A percentile compares a stretch with the other conserved stretches of the same genome.
phyloP scores from a whole-genome alignment of 768 basidiomycete species.

The Rhizopogon sp. region DNA sequence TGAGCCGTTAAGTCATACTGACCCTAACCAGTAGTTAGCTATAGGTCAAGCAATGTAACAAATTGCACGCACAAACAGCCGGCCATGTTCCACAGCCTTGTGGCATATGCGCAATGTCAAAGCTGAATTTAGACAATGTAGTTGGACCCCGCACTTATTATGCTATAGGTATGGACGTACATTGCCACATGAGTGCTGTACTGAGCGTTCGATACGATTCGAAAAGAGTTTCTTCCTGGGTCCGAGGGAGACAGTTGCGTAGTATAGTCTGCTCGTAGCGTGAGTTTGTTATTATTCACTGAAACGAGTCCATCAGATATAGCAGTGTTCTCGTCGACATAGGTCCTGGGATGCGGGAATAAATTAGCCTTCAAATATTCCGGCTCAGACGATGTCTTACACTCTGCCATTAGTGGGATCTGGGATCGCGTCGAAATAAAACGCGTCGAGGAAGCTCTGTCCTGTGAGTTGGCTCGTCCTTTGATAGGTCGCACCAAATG shows the following conservation, averaged over 20 bases:
- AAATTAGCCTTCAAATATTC: neutral
- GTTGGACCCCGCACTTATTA: neutral
- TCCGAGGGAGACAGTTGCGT: slow-evolving; percentile 25
- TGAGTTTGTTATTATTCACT: slow-evolving; percentile 37
- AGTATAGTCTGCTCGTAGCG: slow-evolving; percentile 26
- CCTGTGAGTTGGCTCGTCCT: slow-evolving; percentile 42
- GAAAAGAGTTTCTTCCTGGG: slow-evolving; percentile 33
- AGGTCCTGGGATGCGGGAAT: slow-evolving; percentile 26
- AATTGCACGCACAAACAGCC: slow-evolving; percentile 24
- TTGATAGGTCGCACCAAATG: slow-evolving; percentile 41
- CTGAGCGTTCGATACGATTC: slow-evolving; percentile 24
- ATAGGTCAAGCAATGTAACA: neutral
- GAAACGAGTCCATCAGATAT: slow-evolving; percentile 51
- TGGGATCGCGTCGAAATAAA: slow-evolving; percentile 12
- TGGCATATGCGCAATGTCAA: slow-evolving; percentile 34
- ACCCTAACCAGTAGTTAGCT: slow-evolving; percentile 17
- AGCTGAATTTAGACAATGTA: slow-evolving; percentile 11
- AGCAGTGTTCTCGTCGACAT: slow-evolving; percentile 45
- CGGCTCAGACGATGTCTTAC: slow-evolving; percentile 11
- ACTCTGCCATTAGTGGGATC: slow-evolving; percentile 33
- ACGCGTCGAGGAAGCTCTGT: slow-evolving; percentile 39
- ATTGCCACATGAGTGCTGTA: slow-evolving; percentile 31
- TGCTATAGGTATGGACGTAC: slow-evolving; percentile 9
- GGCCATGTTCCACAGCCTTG: slow-evolving; percentile 36
- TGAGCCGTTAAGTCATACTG: slow-evolving; percentile 3